These are phyloP conservation scores for Coemansia sp. DNA, from an alignment of 192 early-diverging fungal species.

Conservation along the genomic window DNA sequence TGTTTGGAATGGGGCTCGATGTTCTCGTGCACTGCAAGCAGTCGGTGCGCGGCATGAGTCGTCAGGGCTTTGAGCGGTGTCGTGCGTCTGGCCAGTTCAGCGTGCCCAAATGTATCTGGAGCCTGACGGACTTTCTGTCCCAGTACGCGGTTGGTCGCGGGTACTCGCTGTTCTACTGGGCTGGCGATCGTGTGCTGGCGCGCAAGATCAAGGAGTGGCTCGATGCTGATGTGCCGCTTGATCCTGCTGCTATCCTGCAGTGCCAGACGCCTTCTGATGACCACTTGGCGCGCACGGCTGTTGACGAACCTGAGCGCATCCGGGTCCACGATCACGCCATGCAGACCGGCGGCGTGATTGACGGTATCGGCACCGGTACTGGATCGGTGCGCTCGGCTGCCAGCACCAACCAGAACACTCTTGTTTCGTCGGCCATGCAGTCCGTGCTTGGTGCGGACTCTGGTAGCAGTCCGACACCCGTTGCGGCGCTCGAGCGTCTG, in stretches of 20 bases:
- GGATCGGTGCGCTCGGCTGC: constrained; percentile 20
- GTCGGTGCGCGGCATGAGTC: constrained; percentile 59
- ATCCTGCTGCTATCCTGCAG: constrained; percentile 24
- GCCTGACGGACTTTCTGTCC: constrained; percentile 50
- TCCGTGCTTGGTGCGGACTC: constrained; percentile 16
- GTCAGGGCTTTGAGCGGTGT: constrained; percentile 51
- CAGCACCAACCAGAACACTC: constrained; percentile 28
- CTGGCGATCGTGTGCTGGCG: constrained; percentile 64
- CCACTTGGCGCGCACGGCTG: constrained; percentile 26
- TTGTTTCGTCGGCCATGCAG: constrained; percentile 34
- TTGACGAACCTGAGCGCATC: constrained; percentile 14
- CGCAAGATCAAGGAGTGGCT: constrained; percentile 76
- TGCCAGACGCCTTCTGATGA: constrained; percentile 27
- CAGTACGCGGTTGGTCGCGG: constrained; percentile 34
- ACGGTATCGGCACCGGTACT: not conserved
- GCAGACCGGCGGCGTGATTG: not conserved
- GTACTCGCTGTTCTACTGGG: constrained; percentile 35
- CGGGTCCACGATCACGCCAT: constrained; percentile 3
- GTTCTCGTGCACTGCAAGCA: constrained; percentile 61
- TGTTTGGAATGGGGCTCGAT: constrained; percentile 74
- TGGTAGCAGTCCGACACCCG: constrained; percentile 13
- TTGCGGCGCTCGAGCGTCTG: constrained; percentile 40
- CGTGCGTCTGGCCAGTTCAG: constrained; percentile 47
- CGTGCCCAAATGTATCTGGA: constrained; percentile 48
- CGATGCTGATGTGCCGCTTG: constrained; percentile 61